A percentile compares a stretch with the other conserved stretches of the same genome.
Conservation (phyloP, 169 alveolate species). For the Plasmodium coatneyi region DNA sequence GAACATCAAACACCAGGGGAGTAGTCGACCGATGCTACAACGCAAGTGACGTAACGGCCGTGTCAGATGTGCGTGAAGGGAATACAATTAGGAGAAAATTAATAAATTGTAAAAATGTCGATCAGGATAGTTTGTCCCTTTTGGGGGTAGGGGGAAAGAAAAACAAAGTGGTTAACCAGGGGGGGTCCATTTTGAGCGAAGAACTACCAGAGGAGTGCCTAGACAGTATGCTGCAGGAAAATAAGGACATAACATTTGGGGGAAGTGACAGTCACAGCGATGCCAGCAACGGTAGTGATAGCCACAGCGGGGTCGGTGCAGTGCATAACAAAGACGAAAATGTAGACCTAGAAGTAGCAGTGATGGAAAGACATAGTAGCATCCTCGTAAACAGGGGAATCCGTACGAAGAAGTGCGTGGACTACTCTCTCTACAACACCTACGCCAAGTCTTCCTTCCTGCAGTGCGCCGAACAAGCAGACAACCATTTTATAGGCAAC, state of each 20-base stretch:
- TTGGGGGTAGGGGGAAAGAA: neutral
- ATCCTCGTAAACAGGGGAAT: conserved; percentile 63
- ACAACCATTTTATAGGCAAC: conserved; percentile 71
- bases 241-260: neutral
- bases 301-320: neutral
- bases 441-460: conserved; percentile 73
- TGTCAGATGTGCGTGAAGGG: neutral
- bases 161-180: neutral
- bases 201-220: conserved; percentile 16
- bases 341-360: conserved; percentile 25
- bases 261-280: neutral
- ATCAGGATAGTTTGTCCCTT: neutral
- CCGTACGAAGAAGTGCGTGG: conserved; percentile 56
- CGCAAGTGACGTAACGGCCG: neutral
- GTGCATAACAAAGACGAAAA: neutral
- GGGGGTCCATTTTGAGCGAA: conserved; percentile 8
- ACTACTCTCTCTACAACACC: conserved; percentile 65
- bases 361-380: conserved; percentile 76
- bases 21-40: neutral
- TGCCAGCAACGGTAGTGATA: neutral
- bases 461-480: conserved; percentile 77
- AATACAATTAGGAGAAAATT: neutral
- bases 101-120: neutral
- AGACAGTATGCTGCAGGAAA: neutral
- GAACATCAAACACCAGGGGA: neutral